Base-by-base conservation (phyloP, 768 basidiomycete genomes). In the Kwoniella europaea region DNA sequence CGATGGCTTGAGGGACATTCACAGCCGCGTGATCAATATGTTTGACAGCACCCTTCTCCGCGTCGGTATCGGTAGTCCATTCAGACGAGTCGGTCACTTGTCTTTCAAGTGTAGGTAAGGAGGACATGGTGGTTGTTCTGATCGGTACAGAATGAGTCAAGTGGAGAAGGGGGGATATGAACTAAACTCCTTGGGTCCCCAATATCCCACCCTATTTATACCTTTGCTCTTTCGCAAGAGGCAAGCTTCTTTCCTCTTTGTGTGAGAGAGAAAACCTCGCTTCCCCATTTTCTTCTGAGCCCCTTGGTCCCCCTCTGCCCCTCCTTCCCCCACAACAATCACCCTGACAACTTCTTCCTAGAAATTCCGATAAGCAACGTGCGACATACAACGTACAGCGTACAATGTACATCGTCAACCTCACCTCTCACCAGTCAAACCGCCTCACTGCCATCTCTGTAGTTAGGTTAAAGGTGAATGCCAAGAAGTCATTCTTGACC, bases 41-140 rank as follows among this genome's bases (percentile, higher is more conserved):
- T 24, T 72, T 74, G 56, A 74, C 66, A 18, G 65, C 65, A 50
- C 74, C 78, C 66, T 79, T 79, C 62, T 79, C 78, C 41, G 73
- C 71, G 58, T 74, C 71, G 16, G 63, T 46, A 50, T 74, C 71
- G 2, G 50, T 64, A 12, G 70, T 72, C 63, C 68, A 72, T 62
- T 69, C 77, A 18, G 74, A 72, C 20, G 70, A 65, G 62, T 74
- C 73, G 27, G 75, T 57, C 52, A 74, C 73, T 42, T 58, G 63
- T 59, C 68, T 63, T 10, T 24, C 41, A 16, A 70, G 59, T 6
- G 29, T 35, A 18, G 68, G 68, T 24, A 66, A 20, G 22, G 50
- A 35, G 13, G 67, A 68, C 67, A 68, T 63, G 53, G 15, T 61
- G 66, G 24, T 20, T 55, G 20, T 3, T 55, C 10, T n/a, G 24